phyloP scores from a whole-genome alignment of 805 yeast genomes.

The Starmera caribaea region DNA sequence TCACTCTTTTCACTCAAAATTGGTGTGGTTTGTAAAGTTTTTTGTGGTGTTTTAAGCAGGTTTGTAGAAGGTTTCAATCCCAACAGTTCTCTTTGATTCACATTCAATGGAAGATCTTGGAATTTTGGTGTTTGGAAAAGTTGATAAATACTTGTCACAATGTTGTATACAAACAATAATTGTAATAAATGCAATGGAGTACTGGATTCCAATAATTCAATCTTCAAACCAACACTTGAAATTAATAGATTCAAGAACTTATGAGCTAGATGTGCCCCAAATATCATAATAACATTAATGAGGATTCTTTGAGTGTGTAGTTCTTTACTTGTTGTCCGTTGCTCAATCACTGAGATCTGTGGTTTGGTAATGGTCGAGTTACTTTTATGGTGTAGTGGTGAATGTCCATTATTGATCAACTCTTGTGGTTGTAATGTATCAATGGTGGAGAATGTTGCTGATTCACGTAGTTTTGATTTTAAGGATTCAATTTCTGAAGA shows the following conservation, averaged over 20 bases:
- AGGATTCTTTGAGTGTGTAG: constrained; percentile 24
- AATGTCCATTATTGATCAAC: too few species aligned
- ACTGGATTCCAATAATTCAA: constrained; percentile 1
- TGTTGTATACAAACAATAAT: constrained; percentile 20
- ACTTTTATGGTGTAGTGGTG: too few species aligned
- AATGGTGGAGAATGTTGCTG: too few species aligned
- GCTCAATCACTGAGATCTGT: constrained; percentile 10
- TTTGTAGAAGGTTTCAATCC: constrained; percentile 18
- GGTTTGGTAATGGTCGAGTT: too few species aligned
- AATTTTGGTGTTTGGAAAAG: constrained; percentile 20
- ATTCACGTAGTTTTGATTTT: too few species aligned
- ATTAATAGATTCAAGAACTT: too few species aligned
- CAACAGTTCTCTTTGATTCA: constrained; percentile 23
- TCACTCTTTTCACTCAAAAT: not conserved
- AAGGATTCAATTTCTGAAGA: too few species aligned
- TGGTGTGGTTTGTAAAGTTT: not conserved
- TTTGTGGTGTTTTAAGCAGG: constrained; percentile 8
- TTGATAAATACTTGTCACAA: constrained; percentile 20
- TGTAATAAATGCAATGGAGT: constrained; percentile 12
- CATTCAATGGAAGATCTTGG: constrained; percentile 22
- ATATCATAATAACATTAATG: constrained; percentile 21
- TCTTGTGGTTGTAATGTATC: too few species aligned
- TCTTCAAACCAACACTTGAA: too few species aligned
- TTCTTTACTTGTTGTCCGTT: constrained; percentile 32
- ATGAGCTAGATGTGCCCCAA: constrained; percentile 2